Evolutionary conservation across 2,329 filamentous ascomycete genomes (phyloP), one percentile per base, ranked within the genome.

Genomic region (Fusarium nelsonii): DNA sequence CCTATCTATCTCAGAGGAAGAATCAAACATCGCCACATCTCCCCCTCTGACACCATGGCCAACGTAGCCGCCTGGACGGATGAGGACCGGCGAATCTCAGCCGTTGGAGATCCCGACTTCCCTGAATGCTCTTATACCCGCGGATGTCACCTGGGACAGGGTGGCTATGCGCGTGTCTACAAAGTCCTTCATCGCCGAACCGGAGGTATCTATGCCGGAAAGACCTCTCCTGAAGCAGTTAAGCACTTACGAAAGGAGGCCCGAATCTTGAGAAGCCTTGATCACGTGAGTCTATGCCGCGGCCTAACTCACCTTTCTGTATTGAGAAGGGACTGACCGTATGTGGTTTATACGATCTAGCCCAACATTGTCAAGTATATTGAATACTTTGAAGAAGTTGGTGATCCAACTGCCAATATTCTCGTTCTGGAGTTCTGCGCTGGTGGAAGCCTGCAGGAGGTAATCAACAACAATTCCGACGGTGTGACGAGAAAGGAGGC

Each of bases 361-460:
- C 53, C 69, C 0, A 70, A 77, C 26, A 72, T 79, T 15, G 56
- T 79, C 36, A 72, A 73, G 51, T 75, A 74, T 48, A 39, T 75
- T 26, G 74, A 76, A 23, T 74, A 70, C 51, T 67, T 73, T 50
- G 70, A 78, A 49, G 68, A 77, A 15, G 11, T 16, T 4, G 41
- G n/a, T 8, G 46, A 49, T 2, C 58, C 63, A 3, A 55, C 48
- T 2, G 68, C 68, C 4, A 71, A 71, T 8, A 45, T 79, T 15
- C 72, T 79, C 6, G 58, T 79, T 9, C 77, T 74, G 23, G 78
- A 79, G 51, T 69, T 78, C 5, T 79, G 78, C 28, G 50, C 57
- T 2, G 58, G 64, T 6, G 77, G 76, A 1, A 75, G 69, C 15
- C 67, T 79, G 2, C 74, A 79, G 54, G 58, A 63, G 2, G 54